Evolutionary conservation across 345 rosid species (phyloP).

Genomic region (Abelmoschus esculentus): DNA sequence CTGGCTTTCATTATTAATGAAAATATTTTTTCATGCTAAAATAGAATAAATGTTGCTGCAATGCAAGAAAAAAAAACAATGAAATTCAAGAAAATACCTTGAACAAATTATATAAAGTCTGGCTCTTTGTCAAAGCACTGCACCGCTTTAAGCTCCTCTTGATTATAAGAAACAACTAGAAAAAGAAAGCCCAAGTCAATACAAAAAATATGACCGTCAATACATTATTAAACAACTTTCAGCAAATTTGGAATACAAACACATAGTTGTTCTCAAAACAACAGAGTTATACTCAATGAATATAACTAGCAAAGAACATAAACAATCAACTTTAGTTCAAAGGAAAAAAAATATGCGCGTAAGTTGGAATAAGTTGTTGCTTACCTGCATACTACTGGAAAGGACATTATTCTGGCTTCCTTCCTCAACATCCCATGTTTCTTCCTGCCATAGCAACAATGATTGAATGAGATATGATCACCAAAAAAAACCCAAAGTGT

Average conservation of each 20-base stretch:
- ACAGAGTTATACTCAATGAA: background rate
- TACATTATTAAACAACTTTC: background rate
- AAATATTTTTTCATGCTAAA: background rate
- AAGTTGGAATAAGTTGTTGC: constrained; percentile 2
- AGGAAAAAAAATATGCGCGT: background rate
- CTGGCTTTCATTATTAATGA: background rate
- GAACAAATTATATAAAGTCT: constrained; percentile 76
- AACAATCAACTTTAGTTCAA: background rate
- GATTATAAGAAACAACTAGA: constrained; percentile 75
- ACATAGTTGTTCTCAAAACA: background rate
- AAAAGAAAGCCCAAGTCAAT: constrained; percentile 13
- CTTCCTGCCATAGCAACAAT: constrained; percentile 50
- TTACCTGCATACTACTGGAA: constrained; percentile 94
- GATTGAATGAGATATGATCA: constrained; percentile 18
- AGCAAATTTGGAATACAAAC: background rate
- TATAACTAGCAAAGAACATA: background rate
- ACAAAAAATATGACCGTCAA: background rate
- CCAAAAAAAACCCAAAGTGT: constrained; percentile 4
- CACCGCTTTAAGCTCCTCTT: constrained; percentile 98
- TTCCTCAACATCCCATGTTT: constrained; percentile 96
- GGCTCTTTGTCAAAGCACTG: constrained; percentile 78
- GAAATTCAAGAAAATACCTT: constrained; percentile 42
- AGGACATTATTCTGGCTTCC: constrained; percentile 91
- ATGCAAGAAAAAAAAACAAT: background rate
- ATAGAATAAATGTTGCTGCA: background rate